Percentiles rank a stretch among this genome's conserved stretches.
Conservation (phyloP, 768 basidiomycete species). For the Agaricus blazei region DNA sequence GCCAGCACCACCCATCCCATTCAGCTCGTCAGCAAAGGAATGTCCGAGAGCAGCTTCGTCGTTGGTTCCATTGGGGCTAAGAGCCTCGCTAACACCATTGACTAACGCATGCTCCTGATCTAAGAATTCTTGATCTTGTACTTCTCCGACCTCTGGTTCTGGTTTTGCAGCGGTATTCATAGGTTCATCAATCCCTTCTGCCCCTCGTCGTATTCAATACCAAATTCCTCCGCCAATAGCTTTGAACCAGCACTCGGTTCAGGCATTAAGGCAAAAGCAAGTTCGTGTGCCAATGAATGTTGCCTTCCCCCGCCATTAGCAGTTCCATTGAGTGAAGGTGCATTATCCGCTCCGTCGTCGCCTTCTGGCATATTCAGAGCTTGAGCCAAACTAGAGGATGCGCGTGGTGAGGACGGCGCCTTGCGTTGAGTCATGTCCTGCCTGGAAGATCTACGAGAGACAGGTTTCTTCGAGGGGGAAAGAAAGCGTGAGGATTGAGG, state of each 20-base stretch:
- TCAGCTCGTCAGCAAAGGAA: slow-evolving; percentile 42
- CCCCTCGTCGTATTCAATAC: slow-evolving; percentile 85
- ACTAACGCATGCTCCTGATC: slow-evolving; percentile 18
- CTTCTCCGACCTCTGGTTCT: background rate
- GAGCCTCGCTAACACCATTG: slow-evolving; percentile 23
- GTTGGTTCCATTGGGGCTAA: slow-evolving; percentile 17
- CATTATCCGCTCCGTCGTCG: slow-evolving; percentile 25
- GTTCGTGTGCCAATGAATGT: slow-evolving; percentile 81
- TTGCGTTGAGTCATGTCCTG: slow-evolving; percentile 33
- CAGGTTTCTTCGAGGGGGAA: slow-evolving; percentile 26
- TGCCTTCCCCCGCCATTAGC: slow-evolving; percentile 33
- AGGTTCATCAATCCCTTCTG: slow-evolving; percentile 68
- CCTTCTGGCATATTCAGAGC: slow-evolving; percentile 19
- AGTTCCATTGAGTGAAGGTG: slow-evolving; percentile 9
- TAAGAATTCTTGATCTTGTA: slow-evolving; percentile 4
- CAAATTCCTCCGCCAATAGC: slow-evolving; percentile 82
- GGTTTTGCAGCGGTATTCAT: background rate
- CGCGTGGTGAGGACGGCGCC: slow-evolving; percentile 48
- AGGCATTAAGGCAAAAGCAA: slow-evolving; percentile 83
- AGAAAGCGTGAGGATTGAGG: slow-evolving; percentile 26
- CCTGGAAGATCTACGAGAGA: slow-evolving; percentile 21
- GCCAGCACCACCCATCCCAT: slow-evolving; percentile 17
- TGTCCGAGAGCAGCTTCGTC: slow-evolving; percentile 24
- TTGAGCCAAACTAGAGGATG: slow-evolving; percentile 31
- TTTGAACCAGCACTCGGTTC: slow-evolving; percentile 77